A percentile compares a stretch with the other conserved stretches of the same genome.
Evolutionary conservation across 1,139 yeast genomes (phyloP).

Genomic region (Pneumocystis sp.): DNA sequence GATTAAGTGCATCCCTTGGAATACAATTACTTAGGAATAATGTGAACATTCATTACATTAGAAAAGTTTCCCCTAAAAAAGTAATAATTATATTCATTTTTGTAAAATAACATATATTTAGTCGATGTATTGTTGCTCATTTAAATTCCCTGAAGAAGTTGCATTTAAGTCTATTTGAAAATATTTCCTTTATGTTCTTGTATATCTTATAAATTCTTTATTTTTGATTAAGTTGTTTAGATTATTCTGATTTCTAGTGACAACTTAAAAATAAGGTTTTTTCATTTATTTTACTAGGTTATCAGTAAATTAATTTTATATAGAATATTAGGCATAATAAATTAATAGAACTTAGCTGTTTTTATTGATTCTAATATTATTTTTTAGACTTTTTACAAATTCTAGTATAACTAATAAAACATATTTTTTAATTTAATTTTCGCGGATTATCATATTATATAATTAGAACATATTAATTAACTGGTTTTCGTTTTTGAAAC

Average conservation of each 20-base stretch:
- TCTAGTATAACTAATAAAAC: no score
- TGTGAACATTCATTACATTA: conserved; percentile 60
- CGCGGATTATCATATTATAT: not conserved
- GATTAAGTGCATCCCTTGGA: conserved; percentile 42
- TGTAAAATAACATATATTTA: not conserved
- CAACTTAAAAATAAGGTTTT: no score
- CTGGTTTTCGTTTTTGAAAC: not conserved
- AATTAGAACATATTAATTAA: no score
- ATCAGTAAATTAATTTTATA: no score
- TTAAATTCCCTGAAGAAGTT: conserved; percentile 60
- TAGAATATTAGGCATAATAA: no score
- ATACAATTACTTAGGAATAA: conserved; percentile 31
- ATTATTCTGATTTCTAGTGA: no score
- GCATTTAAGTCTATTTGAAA: conserved; percentile 34
- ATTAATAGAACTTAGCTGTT: no score
- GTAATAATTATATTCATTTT: not conserved
- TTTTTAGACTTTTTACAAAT: not conserved
- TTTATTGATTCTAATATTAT: no score
- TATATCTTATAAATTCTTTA: not conserved
- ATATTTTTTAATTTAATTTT: no score
- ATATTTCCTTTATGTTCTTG: not conserved
- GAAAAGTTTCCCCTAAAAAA: conserved; percentile 91
- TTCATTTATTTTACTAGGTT: no score
- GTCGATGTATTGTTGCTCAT: conserved; percentile 84
- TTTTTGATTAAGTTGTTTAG: not conserved